Evolutionary conservation across 2,329 filamentous ascomycete species (phyloP).

Genomic region (Cryphonectria nitschkei): DNA sequence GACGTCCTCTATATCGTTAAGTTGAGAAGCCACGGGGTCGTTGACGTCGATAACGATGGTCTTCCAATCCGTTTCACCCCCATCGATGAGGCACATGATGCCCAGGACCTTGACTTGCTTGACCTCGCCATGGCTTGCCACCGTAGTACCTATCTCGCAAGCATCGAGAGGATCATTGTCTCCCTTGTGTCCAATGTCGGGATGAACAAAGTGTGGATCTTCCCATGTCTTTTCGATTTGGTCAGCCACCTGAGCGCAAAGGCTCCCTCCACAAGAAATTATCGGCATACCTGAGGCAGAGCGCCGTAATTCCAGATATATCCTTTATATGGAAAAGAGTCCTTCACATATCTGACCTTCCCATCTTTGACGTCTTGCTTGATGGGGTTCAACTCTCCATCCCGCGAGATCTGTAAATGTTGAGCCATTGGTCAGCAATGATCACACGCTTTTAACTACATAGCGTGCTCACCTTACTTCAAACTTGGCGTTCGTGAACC

Average conservation of each 20-base stretch:
- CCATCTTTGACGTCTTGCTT: slow-evolving; percentile 99
- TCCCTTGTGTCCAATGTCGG: slow-evolving; percentile 99
- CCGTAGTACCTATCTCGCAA: slow-evolving; percentile 98
- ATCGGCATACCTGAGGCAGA: slow-evolving; percentile 83
- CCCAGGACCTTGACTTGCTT: slow-evolving; percentile 99
- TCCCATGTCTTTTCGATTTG: slow-evolving; percentile 85
- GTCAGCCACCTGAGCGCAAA: slow-evolving; percentile 23
- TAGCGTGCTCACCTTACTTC: slow-evolving; percentile 66
- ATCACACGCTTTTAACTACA: background rate
- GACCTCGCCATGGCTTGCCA: slow-evolving; percentile 92
- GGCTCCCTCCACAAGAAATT: background rate
- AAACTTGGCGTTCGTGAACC: slow-evolving; percentile 99
- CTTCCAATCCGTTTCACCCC: slow-evolving; percentile 99
- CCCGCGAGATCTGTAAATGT: slow-evolving; percentile 83
- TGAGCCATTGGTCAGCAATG: background rate
- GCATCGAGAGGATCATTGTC: slow-evolving; percentile 99
- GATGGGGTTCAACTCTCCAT: slow-evolving; percentile 97
- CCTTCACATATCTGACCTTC: slow-evolving; percentile 98
- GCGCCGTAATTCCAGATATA: slow-evolving; percentile 99
- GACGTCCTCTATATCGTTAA: slow-evolving; percentile 98
- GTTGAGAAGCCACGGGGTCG: slow-evolving; percentile 92
- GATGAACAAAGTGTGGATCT: slow-evolving; percentile 93
- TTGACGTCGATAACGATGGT: slow-evolving; percentile 99
- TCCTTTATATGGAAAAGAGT: slow-evolving; percentile 99
- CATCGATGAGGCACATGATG: slow-evolving; percentile 98